phyloP scores from a whole-genome alignment of 2,329 filamentous ascomycete species.

The Pseudogymnoascus sp. region DNA sequence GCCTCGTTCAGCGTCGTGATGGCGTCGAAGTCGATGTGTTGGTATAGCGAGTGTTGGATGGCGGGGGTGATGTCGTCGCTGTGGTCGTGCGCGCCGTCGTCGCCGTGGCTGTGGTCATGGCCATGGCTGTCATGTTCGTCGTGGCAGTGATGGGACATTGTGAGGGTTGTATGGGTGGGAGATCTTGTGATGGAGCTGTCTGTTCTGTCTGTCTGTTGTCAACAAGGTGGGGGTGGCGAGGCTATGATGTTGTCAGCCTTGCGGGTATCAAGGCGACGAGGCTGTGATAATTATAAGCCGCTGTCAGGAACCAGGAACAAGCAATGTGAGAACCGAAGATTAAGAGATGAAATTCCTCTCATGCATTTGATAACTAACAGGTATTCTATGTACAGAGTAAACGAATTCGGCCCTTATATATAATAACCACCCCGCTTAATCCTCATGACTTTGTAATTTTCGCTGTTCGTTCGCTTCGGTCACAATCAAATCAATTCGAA shows the following conservation, averaged over 20 bases:
- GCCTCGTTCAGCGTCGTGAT: constrained; percentile 83
- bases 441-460: too few relatives aligned
- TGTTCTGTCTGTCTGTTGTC: neutral
- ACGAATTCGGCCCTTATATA: neutral
- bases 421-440: neutral
- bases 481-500: neutral
- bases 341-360: neutral
- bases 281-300: constrained; percentile 1
- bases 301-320: constrained; percentile 6
- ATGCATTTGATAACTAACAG: neutral
- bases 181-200: neutral
- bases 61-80: constrained; percentile 88
- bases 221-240: neutral
- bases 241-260: neutral
- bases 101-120: constrained; percentile 52
- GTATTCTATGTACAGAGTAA: constrained; percentile 5
- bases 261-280: neutral
- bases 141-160: constrained; percentile 42
- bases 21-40: constrained; percentile 82
- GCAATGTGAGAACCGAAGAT: neutral
- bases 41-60: constrained; percentile 83
- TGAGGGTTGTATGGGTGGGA: neutral
- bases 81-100: constrained; percentile 80
- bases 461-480: neutral
- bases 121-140: constrained; percentile 37